Evolutionary conservation across 2,329 filamentous ascomycete genomes (phyloP).

Genomic region (Stromatinia cepivora): DNA sequence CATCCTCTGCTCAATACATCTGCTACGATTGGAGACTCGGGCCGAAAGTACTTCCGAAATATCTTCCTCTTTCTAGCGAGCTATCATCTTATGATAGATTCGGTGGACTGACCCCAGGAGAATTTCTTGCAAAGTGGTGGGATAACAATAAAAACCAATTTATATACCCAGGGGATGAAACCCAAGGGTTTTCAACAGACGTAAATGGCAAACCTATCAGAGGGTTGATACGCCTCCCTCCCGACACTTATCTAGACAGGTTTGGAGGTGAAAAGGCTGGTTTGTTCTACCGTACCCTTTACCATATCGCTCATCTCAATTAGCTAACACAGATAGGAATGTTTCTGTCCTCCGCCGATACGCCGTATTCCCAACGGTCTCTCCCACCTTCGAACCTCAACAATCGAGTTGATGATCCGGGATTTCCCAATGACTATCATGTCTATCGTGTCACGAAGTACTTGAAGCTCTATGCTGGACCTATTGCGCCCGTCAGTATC

Average conservation of each 20-base stretch:
- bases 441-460: conserved; percentile 11
- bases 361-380: conserved; percentile 12
- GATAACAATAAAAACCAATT: not conserved
- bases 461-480: not conserved
- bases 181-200: conserved; percentile 15
- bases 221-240: not conserved
- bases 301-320: no score
- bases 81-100: conserved; percentile 21
- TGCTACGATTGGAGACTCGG: conserved; percentile 17
- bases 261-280: conserved; percentile 22
- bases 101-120: conserved; percentile 12
- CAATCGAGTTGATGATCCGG: not conserved
- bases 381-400: conserved; percentile 17
- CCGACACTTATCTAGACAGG: conserved; percentile 10
- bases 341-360: conserved; percentile 12
- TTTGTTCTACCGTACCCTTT: not conserved
- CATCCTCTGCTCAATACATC: conserved; percentile 13
- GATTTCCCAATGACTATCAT: conserved; percentile 19
- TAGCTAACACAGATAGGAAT: not conserved
- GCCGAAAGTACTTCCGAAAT: conserved; percentile 10
- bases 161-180: not conserved
- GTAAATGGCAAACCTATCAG: conserved; percentile 7
- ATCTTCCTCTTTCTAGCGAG: conserved; percentile 14
- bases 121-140: conserved; percentile 18
- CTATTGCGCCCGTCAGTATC: conserved; percentile 12